These are phyloP conservation scores for Cladosporium sp. DNA, from an alignment of 2,329 filamentous ascomycete genomes.

Conservation along the genomic window DNA sequence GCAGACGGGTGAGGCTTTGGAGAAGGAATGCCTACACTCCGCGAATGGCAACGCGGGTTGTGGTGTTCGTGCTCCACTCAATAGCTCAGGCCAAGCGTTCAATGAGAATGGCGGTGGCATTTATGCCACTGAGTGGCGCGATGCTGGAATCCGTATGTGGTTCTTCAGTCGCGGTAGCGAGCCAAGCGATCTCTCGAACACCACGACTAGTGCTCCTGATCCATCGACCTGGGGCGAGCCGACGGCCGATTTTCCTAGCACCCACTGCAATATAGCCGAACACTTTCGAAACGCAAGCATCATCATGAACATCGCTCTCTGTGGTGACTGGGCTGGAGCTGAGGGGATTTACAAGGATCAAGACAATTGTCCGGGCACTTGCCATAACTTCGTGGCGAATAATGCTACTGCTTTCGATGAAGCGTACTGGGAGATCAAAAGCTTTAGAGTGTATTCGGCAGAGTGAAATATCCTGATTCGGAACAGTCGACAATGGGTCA, in stretches of 20 bases:
- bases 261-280: constrained; percentile 31
- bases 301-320: constrained; percentile 36
- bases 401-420: constrained; percentile 30
- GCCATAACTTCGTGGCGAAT: constrained; percentile 29
- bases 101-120: constrained; percentile 31
- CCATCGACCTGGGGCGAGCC: constrained; percentile 60
- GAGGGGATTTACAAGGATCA: constrained; percentile 25
- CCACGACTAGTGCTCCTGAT: constrained; percentile 42
- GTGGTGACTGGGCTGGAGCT: constrained; percentile 34
- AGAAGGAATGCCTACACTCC: constrained; percentile 24
- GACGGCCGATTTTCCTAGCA: constrained; percentile 58
- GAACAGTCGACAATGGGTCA: too few species aligned
- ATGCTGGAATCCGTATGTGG: constrained; percentile 29
- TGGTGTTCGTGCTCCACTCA: constrained; percentile 22
- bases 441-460: constrained; percentile 32
- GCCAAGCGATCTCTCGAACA: constrained; percentile 36
- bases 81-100: constrained; percentile 28
- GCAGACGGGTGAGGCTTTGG: constrained; percentile 26
- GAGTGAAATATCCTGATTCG: not conserved
- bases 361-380: constrained; percentile 28
- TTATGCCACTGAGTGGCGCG: constrained; percentile 31
- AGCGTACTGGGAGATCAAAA: constrained; percentile 38
- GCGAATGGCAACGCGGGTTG: constrained; percentile 30
- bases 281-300: constrained; percentile 35
- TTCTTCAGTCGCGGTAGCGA: constrained; percentile 30